Conservation (phyloP, 345 rosid genomes). For the Eucalyptus tenuipes region DNA sequence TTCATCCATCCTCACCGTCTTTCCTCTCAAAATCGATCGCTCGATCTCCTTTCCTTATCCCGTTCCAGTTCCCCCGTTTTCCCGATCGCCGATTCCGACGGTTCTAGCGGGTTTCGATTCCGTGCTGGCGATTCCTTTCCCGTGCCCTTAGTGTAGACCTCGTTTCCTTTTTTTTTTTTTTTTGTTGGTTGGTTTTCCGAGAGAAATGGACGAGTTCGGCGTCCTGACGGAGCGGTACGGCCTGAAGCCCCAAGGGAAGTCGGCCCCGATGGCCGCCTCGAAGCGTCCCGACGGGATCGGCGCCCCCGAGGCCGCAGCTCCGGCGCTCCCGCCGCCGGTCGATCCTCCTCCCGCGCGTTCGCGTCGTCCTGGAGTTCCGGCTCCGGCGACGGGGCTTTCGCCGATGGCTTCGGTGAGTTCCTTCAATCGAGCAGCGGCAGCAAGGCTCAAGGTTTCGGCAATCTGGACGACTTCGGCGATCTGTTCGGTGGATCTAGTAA, state of each 20-base stretch:
- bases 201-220: slow-evolving; percentile 68
- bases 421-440: slow-evolving; percentile 5
- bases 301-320: slow-evolving; percentile 7
- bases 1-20: not conserved
- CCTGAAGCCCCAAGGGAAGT: slow-evolving; percentile 75
- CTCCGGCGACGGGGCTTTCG: slow-evolving; percentile 14
- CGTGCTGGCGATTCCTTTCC: not conserved
- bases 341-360: not conserved
- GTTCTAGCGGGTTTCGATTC: not conserved
- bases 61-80: not conserved
- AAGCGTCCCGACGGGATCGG: slow-evolving; percentile 20
- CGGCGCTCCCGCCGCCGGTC: not conserved
- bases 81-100: not conserved
- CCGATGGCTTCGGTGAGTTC: slow-evolving; percentile 8
- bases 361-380: slow-evolving; percentile 11
- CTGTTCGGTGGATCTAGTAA: slow-evolving; percentile 31
- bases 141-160: not conserved
- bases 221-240: slow-evolving; percentile 77
- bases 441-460: slow-evolving; percentile 13
- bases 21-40: not conserved
- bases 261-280: slow-evolving; percentile 72
- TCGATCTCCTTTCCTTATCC: not conserved
- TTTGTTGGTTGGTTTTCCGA: too few relatives aligned
- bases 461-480: slow-evolving; percentile 27
- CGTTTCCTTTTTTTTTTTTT: not conserved